Base-by-base conservation (phyloP, 1,284 basidiomycete genomes). In the Cutaneotrichosporon cutaneum region DNA sequence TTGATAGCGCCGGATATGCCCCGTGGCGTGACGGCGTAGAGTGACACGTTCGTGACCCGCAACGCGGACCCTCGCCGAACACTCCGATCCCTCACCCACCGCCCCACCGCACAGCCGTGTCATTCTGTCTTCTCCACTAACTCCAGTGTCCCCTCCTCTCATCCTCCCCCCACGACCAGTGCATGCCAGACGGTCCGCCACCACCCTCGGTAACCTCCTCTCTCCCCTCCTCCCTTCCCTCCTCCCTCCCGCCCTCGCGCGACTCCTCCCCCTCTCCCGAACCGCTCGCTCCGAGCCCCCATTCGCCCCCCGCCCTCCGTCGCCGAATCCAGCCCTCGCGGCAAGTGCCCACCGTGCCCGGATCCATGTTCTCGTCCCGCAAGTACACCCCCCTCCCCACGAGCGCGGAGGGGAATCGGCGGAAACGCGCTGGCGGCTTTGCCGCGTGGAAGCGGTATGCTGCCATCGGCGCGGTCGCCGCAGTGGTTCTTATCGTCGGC, bases 371-470 rank as follows among this genome's bases (percentile, higher is more conserved):
- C 65, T 59, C 60, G 35, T 61, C 66, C 35, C 65, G 74, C 39
- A 76, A 77, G 60, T 79, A 79, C 63, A 62, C 73, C 14, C 74
- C 76, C 42, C 67, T 79, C 4, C 77, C 77, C 16, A 76, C 72
- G n/a, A 70, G 62, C 48, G 53, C 69, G 11, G 66, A 66, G 59
- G 62, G 56, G 21, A 58, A 55, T 22, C 64, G 74, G 27, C 70
- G 70, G 52, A 62, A 74, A 11, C 60, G 70, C 33, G 71, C 70
- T 27, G 71, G 68, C 26, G 73, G 75, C 13, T 35, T 76, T 44
- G 54, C 70, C 10, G 60, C 64, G 2, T 78, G 76, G 76, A 78
- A 76, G 61, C 65, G 73, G 51, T 80, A 70, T 42, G 54, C 71
- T 30, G 45, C 76, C 16, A 52, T 77, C 14, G 61, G 36, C 13